phyloP scores from a whole-genome alignment of 257 asterid species.

The Solanum virginianum region DNA sequence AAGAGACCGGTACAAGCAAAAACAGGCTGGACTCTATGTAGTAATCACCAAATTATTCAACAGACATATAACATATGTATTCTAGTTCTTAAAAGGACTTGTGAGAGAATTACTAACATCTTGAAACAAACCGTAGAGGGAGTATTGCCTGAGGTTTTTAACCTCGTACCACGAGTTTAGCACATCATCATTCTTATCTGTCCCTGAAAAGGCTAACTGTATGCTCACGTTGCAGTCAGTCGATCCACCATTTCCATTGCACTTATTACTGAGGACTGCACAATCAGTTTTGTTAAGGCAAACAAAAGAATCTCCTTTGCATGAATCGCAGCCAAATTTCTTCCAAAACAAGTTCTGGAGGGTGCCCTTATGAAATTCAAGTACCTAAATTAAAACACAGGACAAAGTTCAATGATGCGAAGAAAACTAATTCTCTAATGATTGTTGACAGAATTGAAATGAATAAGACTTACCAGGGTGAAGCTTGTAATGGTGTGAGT shows the following conservation, averaged over 20 bases:
- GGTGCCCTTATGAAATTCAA: conserved; percentile 74
- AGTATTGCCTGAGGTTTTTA: conserved; percentile 66
- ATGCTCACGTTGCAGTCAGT: conserved; percentile 49
- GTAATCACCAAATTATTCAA: not conserved
- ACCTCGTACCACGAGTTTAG: conserved; percentile 91
- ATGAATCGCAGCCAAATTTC: conserved; percentile 60
- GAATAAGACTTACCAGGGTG: conserved; percentile 47
- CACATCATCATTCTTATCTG: conserved; percentile 57
- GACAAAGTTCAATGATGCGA: not conserved
- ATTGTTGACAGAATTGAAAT: not conserved
- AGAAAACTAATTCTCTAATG: not conserved
- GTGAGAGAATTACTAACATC: conserved; percentile 36
- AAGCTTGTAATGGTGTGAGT: conserved; percentile 57
- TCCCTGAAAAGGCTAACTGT: conserved; percentile 80
- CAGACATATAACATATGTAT: not conserved
- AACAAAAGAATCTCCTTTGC: conserved; percentile 37
- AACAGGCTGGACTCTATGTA: not conserved
- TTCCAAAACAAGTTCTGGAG: conserved; percentile 81
- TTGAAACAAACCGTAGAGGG: conserved; percentile 54
- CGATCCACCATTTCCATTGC: conserved; percentile 52
- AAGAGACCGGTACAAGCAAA: not conserved
- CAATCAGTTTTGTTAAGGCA: conserved; percentile 84
- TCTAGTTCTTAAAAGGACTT: conserved; percentile 24
- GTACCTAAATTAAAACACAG: conserved; percentile 32
- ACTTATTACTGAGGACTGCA: conserved; percentile 45